Base-by-base conservation (phyloP, 2,329 filamentous ascomycete species). In the Trichophaea hybrida region DNA sequence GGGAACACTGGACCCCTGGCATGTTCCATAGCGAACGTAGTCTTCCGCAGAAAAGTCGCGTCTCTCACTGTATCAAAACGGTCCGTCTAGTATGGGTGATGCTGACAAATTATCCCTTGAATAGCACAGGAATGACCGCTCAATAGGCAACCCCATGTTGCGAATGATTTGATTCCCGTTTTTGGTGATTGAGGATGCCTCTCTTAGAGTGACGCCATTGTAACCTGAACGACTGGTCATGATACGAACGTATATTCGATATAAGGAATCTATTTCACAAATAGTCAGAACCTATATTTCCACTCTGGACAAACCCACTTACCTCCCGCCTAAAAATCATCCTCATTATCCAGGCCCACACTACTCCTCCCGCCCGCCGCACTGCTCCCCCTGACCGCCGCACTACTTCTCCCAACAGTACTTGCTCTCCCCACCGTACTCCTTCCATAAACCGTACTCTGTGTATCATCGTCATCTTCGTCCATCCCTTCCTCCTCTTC, bases 401-500 rank as follows among this genome's bases (percentile, higher is more conserved):
- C 24, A 15, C 32, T 35, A 54, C 51, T 54, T 31, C 51, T 40
- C 10, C 51, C 51, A 34, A 54, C 51, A 15, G 51, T 54, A 32
- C 51, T 54, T 4, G 32, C 13, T 15, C 51, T 33, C 34, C 51
- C 51, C 8, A 37, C 51, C 34, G 51, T 54, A 54, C 51, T 54
- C 24, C 31, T 31, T n/a, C 32, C 51, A 15, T 40, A 13, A 12
- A 34, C 34, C 31, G 32, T 40, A 6, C 31, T 54, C 8, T 13
- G 24, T 2, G 10, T 43, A 34, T 13, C 35, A 56, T 43, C 53
- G 10, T 56, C 53, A 6, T 44, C 38, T 5, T 56, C 77, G 58
- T 76, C 78, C 50, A 78, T 78, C 55, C 75, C 75, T 66, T 81
- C 80, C 67, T 88, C 86, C 46, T 81, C 80, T 69, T 93, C 85